A percentile compares a stretch with the other conserved stretches of the same genome.
These are phyloP conservation scores for Hippophae rhamnoides DNA, from an alignment of 306 rosid genomes.

Conservation along the genomic window DNA sequence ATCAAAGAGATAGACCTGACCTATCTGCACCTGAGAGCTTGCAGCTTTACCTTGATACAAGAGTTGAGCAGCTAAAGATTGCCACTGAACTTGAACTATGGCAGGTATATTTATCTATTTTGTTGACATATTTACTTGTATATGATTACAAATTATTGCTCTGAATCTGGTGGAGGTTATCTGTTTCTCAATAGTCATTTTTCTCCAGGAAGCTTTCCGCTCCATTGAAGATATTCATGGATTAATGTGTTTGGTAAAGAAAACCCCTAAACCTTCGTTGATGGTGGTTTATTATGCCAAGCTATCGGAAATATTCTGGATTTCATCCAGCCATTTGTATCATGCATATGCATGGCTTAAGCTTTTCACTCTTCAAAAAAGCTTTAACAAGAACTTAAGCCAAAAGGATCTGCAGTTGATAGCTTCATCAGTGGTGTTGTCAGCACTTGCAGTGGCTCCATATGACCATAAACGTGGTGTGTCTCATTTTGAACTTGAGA, in stretches of 20 bases:
- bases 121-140: background rate
- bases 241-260: slow-evolving; percentile 95
- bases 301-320: slow-evolving; percentile 86
- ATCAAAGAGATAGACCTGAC: slow-evolving; percentile 93
- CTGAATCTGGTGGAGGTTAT: background rate
- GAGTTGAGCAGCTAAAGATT: slow-evolving; percentile 92
- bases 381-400: slow-evolving; percentile 83
- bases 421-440: slow-evolving; percentile 95
- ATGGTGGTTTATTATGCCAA: slow-evolving; percentile 93
- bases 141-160: background rate
- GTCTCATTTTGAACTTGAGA: slow-evolving; percentile 79
- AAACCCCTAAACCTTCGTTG: slow-evolving; percentile 87
- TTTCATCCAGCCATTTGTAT: slow-evolving; percentile 73
- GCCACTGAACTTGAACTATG: slow-evolving; percentile 93
- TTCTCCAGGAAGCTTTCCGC: slow-evolving; percentile 87
- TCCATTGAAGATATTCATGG: slow-evolving; percentile 95
- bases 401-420: slow-evolving; percentile 94
- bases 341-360: slow-evolving; percentile 96
- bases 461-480: slow-evolving; percentile 59
- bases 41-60: slow-evolving; percentile 87
- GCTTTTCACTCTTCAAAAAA: slow-evolving; percentile 81
- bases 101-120: slow-evolving; percentile 47
- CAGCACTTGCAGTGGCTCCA: slow-evolving; percentile 88
- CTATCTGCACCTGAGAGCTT: slow-evolving; percentile 80
- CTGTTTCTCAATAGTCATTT: background rate